Conservation (phyloP, 768 basidiomycete genomes). For the Podaxis mareebaensis region DNA sequence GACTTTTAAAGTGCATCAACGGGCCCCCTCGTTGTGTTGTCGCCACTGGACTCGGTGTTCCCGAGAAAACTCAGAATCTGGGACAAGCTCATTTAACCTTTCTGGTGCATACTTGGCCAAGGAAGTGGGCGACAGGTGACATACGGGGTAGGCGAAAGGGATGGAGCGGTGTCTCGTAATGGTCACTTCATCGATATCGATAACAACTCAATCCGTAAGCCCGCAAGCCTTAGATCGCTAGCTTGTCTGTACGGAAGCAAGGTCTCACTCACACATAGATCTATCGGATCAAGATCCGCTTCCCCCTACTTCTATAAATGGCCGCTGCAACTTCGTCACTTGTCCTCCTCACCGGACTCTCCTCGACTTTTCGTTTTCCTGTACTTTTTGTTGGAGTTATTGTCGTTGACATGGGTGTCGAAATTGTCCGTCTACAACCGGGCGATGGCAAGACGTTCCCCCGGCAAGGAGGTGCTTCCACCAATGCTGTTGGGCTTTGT, state of each 20-base stretch:
- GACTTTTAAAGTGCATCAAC: slow-evolving; percentile 5
- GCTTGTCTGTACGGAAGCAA: slow-evolving; percentile 5
- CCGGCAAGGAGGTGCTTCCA: slow-evolving; percentile 58
- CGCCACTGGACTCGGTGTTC: not conserved
- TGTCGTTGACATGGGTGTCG: slow-evolving; percentile 59
- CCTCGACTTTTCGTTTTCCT: slow-evolving; percentile 17
- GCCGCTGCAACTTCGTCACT: slow-evolving; percentile 34
- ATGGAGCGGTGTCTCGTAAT: slow-evolving; percentile 19
- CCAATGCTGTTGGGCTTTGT: slow-evolving; percentile 10
- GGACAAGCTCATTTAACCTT: slow-evolving; percentile 13
- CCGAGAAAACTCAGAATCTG: slow-evolving; percentile 10
- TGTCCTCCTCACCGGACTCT: slow-evolving; percentile 23
- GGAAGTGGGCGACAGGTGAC: slow-evolving; percentile 14
- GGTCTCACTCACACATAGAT: slow-evolving; percentile 28
- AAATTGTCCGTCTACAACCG: slow-evolving; percentile 51
- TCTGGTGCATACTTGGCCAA: slow-evolving; percentile 5
- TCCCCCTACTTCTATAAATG: slow-evolving; percentile 53
- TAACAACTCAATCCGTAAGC: slow-evolving; percentile 21
- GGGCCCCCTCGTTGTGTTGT: slow-evolving; percentile 13
- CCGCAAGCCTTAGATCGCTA: slow-evolving; percentile 9
- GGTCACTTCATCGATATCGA: slow-evolving; percentile 29
- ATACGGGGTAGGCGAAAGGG: slow-evolving; percentile 17
- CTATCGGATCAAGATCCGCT: slow-evolving; percentile 78
- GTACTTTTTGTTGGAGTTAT: not conserved
- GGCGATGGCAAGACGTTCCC: slow-evolving; percentile 72